Conservation (phyloP, 1,284 basidiomycete species). For the Ceratobasidium sp. region DNA sequence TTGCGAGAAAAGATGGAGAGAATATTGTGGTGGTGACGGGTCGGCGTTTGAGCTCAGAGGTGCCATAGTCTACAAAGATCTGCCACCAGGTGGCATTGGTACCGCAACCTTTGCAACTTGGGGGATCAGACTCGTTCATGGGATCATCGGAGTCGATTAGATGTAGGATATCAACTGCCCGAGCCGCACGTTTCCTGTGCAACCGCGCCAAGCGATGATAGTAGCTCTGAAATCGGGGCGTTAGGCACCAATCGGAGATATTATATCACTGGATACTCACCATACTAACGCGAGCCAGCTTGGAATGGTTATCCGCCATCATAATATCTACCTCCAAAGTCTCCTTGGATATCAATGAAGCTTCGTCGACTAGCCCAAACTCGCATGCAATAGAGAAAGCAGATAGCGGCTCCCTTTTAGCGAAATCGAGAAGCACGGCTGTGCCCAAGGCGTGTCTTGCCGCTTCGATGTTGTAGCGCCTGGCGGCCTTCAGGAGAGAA, state of each 20-base stretch:
- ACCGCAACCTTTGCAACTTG: slow-evolving; percentile 26
- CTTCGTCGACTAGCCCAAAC: slow-evolving; percentile 32
- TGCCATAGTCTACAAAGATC: slow-evolving; percentile 31
- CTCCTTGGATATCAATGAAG: slow-evolving; percentile 31
- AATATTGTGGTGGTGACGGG: slow-evolving; percentile 33
- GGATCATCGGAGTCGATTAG: slow-evolving; percentile 17
- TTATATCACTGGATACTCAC: not conserved
- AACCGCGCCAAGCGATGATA: slow-evolving; percentile 35
- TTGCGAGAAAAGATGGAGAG: slow-evolving; percentile 37
- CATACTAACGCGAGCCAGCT: slow-evolving; percentile 33
- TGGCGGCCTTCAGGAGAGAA: slow-evolving; percentile 15
- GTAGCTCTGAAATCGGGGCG: slow-evolving; percentile 3
- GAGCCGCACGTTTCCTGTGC: slow-evolving; percentile 27
- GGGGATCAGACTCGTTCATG: slow-evolving; percentile 33
- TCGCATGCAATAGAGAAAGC: slow-evolving; percentile 38
- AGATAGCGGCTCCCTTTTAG: slow-evolving; percentile 31
- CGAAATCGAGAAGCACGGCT: slow-evolving; percentile 35
- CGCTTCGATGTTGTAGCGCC: slow-evolving; percentile 29
- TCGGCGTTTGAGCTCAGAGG: slow-evolving; percentile 26
- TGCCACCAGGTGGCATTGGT: slow-evolving; percentile 40
- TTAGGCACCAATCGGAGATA: not conserved
- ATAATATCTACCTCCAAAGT: slow-evolving; percentile 37
- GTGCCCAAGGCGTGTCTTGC: slow-evolving; percentile 35
- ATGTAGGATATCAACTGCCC: slow-evolving; percentile 26
- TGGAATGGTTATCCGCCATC: slow-evolving; percentile 23